phyloP scores from a whole-genome alignment of 2,329 filamentous ascomycete genomes.

The Calcarisporium arbuscula region DNA sequence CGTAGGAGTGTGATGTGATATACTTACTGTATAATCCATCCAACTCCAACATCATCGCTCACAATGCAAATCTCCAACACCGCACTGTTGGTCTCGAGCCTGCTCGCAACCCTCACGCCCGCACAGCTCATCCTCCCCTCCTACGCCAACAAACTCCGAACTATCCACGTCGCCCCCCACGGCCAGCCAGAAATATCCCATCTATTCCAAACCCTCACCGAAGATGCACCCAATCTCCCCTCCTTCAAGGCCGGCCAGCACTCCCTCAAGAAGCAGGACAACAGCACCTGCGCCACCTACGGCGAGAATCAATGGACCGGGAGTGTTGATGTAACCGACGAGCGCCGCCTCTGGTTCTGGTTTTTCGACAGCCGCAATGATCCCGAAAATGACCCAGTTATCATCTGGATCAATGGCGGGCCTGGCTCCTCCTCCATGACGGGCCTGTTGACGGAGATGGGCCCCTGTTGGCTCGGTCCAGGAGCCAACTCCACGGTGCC shows the following conservation, averaged over 20 bases:
- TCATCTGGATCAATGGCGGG: conserved; percentile 39
- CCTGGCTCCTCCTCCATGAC: conserved; percentile 11
- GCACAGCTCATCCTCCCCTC: too few species aligned
- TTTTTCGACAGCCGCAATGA: conserved; percentile 18
- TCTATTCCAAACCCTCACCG: too few species aligned
- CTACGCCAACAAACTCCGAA: too few species aligned
- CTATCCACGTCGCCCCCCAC: too few species aligned
- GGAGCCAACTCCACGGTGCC: conserved; percentile 3
- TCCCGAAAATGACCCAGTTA: conserved; percentile 26
- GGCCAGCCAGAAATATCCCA: too few species aligned
- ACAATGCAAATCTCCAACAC: too few species aligned
- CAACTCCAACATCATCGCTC: too few species aligned
- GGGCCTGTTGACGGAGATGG: conserved; percentile 12
- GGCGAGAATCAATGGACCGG: conserved; percentile 15
- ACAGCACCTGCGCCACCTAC: conserved; percentile 8
- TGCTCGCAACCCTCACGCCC: too few species aligned
- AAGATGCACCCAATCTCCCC: not conserved
- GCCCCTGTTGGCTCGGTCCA: conserved; percentile 11
- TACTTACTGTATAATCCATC: too few species aligned
- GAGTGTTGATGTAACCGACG: conserved; percentile 13
- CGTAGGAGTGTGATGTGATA: too few species aligned
- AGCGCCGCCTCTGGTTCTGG: conserved; percentile 17
- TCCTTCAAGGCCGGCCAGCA: conserved; percentile 10
- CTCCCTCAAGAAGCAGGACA: conserved; percentile 8
- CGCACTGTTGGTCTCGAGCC: too few species aligned